Base-by-base conservation (phyloP, 768 basidiomycete species). In the Tubosaeta brunneosetosa region DNA sequence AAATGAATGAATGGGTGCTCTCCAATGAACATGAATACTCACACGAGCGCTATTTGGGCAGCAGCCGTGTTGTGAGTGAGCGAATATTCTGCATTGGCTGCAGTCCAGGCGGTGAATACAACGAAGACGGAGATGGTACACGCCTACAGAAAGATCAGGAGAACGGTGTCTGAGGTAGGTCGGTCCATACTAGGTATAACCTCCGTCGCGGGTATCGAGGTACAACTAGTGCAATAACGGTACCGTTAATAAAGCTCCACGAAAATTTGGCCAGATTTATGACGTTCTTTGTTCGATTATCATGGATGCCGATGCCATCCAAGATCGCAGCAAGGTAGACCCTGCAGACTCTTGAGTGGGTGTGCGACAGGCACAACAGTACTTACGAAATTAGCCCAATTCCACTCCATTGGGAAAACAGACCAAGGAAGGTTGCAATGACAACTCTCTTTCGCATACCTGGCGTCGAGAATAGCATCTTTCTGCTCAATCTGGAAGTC, bases 31-130 rank as follows among this genome's bases (percentile, higher is more conserved):
- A 19, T 4, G 7, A 10, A 41, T 11, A 46, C 58, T 37, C 22
- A 62, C 61, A 8, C 40, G 10, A 63, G 41, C 6, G 51, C 61
- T 11, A 46, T 26, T 34, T 42, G 44, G 26, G 55, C 40, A 37
- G 55, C 52, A 4, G 41, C n/a, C 22, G 38, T 2, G 45, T 47
- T 52, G 14, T 46, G 50, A 29, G 55, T 63, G 4, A 26, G 10
- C 4, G 49, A 31, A 27, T 57, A 57, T 17, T 63, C 47, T 10
- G 55, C 61, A 19, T 43, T 55, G 13, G 61, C 58, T 7, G 49
- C 14, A 3, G 61, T 63, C 61, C 61, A 62, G 5, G 58, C 47
- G 31, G 19, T 45, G 3, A 59, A 56, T 3, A 63, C 29, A n/a
- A 60, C 14, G 3, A 58, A 44, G 42, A 61, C 12, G 14, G 59